These are phyloP conservation scores for Globisporangium takayamanum DNA, from an alignment of 352 stramenopile species.

Conservation along the genomic window DNA sequence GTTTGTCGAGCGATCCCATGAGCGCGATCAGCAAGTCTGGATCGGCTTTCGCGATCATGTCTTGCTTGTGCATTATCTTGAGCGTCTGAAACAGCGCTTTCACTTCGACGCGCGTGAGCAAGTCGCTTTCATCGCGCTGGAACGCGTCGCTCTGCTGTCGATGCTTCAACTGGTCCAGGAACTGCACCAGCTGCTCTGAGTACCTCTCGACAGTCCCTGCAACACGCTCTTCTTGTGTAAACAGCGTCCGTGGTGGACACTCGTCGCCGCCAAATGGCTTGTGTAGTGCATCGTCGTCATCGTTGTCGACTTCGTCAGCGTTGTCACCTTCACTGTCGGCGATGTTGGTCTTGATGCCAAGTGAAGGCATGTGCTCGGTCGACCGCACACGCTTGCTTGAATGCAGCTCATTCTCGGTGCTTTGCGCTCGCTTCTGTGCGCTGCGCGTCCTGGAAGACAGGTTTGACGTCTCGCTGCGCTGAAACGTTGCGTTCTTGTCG, in stretches of 20 bases:
- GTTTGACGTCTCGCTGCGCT: background rate
- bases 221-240: conserved; percentile 47
- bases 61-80: conserved; percentile 62
- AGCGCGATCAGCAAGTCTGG: conserved; percentile 48
- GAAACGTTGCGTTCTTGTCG: conserved; percentile 4
- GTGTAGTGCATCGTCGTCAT: conserved; percentile 11
- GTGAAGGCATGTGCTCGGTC: conserved; percentile 5
- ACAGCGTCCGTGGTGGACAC: conserved; percentile 22
- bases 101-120: conserved; percentile 45
- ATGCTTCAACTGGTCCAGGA: conserved; percentile 31
- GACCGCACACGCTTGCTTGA: conserved; percentile 17
- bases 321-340: conserved; percentile 1
- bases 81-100: conserved; percentile 60
- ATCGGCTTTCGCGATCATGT: conserved; percentile 50
- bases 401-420: background rate
- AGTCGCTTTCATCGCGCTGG: conserved; percentile 24
- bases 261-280: conserved; percentile 18
- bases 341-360: too few relatives aligned
- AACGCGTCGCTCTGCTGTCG: conserved; percentile 27
- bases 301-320: conserved; percentile 7
- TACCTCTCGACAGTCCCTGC: conserved; percentile 66
- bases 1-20: conserved; percentile 45
- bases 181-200: conserved; percentile 33
- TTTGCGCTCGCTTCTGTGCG: conserved; percentile 10
- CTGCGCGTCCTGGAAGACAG: conserved; percentile 1